These are phyloP conservation scores for Trichosporon asahii DNA, from an alignment of 1,284 basidiomycete genomes.

Conservation along the genomic window DNA sequence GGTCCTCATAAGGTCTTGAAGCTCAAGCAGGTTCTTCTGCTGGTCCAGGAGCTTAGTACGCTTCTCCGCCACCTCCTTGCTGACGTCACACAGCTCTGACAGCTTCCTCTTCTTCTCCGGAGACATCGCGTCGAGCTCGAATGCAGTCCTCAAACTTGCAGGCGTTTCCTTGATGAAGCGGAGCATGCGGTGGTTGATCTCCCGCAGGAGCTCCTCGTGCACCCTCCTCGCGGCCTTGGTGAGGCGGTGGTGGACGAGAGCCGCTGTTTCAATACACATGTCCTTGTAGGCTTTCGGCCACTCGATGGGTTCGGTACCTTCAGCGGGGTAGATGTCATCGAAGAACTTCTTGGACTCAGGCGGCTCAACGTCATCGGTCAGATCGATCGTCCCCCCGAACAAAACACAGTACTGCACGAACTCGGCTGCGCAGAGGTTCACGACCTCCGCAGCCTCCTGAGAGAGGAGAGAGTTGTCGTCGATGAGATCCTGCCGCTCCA, in stretches of 20 bases:
- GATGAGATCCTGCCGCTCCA: background rate
- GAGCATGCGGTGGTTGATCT: conserved; percentile 6
- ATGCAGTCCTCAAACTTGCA: background rate
- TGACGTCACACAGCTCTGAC: background rate
- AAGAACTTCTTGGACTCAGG: background rate
- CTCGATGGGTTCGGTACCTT: background rate
- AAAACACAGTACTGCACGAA: background rate
- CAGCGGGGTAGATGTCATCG: background rate
- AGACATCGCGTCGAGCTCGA: background rate
- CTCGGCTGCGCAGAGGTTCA: background rate
- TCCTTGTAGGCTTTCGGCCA: background rate
- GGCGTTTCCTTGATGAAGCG: background rate
- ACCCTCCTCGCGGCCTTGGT: background rate
- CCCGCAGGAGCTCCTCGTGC: background rate
- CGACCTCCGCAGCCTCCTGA: background rate
- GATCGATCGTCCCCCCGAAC: background rate
- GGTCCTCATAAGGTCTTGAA: background rate
- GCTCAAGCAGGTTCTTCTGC: background rate
- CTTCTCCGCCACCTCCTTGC: background rate
- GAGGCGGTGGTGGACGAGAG: background rate
- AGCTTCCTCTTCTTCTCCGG: background rate
- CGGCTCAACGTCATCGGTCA: background rate
- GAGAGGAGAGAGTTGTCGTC: background rate
- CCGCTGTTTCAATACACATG: background rate
- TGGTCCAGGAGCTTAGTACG: background rate